Base-by-base conservation (phyloP, 257 asterid genomes). In the Orobanche coerulescens region DNA sequence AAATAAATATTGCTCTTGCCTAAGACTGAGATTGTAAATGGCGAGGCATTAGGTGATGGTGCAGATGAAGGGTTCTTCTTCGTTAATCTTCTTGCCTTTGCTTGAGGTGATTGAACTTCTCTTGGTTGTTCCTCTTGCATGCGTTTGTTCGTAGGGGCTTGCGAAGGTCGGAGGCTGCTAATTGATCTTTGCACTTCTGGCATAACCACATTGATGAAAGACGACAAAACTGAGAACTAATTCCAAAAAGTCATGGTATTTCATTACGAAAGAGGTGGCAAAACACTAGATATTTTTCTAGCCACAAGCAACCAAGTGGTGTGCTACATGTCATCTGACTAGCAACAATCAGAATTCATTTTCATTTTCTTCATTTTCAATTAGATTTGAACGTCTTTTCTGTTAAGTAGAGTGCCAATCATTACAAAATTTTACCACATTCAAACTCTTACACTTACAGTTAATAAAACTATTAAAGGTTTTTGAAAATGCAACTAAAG, bases 1-100 rank as follows among this genome's bases (percentile, higher is more conserved):
- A 61, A 67, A 56, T 47, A 61, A 67, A 56, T 37, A 36, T 10
- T 56, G 34, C 14, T 71, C 84, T 74, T 75, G 68, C 87, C 87
- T 71, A 83, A 71, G 52, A 49, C 87, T 71, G 84, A 71, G 52
- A 49, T 39, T 57, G 55, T 44, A 52, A 28, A 43, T 22, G 61
- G 50, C 23, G 73, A 61, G 66, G 70, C 60, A 52, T 24, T 39
- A 11, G 28, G 58, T 40, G 75, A 54, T 62, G 72, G 58, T 44
- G 66, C 26, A 6, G 30, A 59, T 23, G 57, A 53, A 70, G 39
- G n/a, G n/a, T n/a, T 30, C 64, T n/a, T 57, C 62, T 59, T 58
- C 54, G 43, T 59, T 61, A 22, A 25, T 14, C 25, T 55, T 64
- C 40, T 66, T 40, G 43, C 28, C 63, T 53, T 67, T 43, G 56